A percentile compares a stretch with the other conserved stretches of the same genome.
phyloP scores from a whole-genome alignment of 2,329 filamentous ascomycete species.

The Cytospora piceae region DNA sequence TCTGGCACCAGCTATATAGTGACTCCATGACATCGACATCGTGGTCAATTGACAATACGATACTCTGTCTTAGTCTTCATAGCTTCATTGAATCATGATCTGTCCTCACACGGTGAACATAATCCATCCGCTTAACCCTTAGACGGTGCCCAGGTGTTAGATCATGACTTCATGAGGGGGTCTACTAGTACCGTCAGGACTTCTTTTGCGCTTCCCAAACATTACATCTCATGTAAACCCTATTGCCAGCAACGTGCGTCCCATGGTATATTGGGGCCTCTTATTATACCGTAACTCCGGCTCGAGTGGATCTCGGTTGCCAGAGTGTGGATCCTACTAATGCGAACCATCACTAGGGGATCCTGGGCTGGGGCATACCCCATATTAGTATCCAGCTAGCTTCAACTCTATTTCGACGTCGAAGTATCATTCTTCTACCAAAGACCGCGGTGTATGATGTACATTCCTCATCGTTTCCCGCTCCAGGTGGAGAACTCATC shows the following conservation, averaged over 20 bases:
- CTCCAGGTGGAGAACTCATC: too few species aligned
- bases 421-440: not conserved
- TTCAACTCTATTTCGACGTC: not conserved
- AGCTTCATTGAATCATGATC: not conserved
- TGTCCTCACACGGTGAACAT: not conserved
- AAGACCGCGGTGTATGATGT: not conserved
- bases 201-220: not conserved
- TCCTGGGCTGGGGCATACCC: not conserved
- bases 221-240: not conserved
- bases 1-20: not conserved
- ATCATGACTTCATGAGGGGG: not conserved
- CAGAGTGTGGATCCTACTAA: not conserved
- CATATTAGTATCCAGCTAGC: not conserved
- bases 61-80: not conserved
- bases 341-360: not conserved
- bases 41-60: not conserved
- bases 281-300: not conserved
- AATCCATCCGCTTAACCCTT: too few species aligned
- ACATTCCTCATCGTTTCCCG: too few species aligned
- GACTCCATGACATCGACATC: not conserved
- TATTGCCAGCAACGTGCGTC: not conserved
- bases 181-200: not conserved
- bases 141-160: not conserved
- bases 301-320: not conserved
- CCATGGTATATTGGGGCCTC: not conserved